phyloP scores from a whole-genome alignment of 2,329 filamentous ascomycete genomes.

The Phyllosticta citrichinensis region DNA sequence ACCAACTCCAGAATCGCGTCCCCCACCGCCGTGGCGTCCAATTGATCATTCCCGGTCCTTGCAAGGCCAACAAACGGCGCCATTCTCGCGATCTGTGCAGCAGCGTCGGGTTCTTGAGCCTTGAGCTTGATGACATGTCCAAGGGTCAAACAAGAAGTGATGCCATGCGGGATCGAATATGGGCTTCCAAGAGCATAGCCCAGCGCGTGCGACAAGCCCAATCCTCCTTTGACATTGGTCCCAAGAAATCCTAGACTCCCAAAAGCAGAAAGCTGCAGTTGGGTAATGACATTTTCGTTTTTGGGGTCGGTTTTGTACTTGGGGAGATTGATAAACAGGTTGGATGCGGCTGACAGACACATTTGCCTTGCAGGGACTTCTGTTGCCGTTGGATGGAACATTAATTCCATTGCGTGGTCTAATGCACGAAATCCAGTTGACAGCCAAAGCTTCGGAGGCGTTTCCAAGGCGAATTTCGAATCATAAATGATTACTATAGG shows the following conservation, averaged over 20 bases:
- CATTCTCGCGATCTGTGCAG: conserved; percentile 36
- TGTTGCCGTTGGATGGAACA: conserved; percentile 43
- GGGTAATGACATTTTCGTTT: conserved; percentile 40
- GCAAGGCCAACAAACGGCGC: conserved; percentile 34
- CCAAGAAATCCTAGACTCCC: conserved; percentile 42
- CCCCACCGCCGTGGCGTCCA: conserved; percentile 37
- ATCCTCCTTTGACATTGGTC: conserved; percentile 39
- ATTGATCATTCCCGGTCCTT: conserved; percentile 29
- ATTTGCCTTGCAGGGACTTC: conserved; percentile 42
- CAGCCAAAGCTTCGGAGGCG: conserved; percentile 40
- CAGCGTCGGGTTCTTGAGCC: conserved; percentile 34
- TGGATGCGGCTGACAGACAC: conserved; percentile 34
- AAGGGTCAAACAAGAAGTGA: conserved; percentile 45
- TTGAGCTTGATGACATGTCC: conserved; percentile 46
- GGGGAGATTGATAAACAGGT: conserved; percentile 39
- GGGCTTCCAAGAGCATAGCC: conserved; percentile 46
- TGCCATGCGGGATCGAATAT: conserved; percentile 47
- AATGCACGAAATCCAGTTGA: conserved; percentile 44
- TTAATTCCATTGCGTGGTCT: conserved; percentile 45
- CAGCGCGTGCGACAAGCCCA: conserved; percentile 39
- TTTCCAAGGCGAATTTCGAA: conserved; percentile 40
- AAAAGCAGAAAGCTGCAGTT: conserved; percentile 44
- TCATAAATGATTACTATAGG: background rate
- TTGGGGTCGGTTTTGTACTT: conserved; percentile 36
- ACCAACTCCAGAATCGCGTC: conserved; percentile 36